Percentiles rank a stretch among this genome's conserved stretches.
Conservation (phyloP, 805 yeast species). For the Kazachstania psychrophila region DNA sequence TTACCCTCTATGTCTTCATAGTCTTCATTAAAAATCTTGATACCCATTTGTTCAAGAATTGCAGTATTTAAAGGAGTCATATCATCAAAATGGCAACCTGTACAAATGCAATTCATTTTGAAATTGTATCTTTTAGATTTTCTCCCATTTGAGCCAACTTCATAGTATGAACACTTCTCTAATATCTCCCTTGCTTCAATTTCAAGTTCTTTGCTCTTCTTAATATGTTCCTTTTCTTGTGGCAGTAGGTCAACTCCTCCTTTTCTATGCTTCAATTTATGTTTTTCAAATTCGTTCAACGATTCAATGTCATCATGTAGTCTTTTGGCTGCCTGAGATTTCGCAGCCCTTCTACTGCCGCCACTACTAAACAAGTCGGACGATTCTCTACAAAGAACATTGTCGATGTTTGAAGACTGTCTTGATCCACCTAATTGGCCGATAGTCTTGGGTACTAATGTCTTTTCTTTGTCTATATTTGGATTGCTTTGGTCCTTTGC, state of each 20-base stretch:
- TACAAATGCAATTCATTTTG: conserved; percentile 42
- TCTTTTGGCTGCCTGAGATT: conserved; percentile 55
- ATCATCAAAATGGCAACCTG: conserved; percentile 51
- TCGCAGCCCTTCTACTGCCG: conserved; percentile 41
- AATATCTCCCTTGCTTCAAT: conserved; percentile 13
- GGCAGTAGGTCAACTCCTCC: conserved; percentile 30
- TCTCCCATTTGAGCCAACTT: conserved; percentile 6
- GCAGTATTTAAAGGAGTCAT: conserved; percentile 37
- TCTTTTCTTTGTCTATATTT: background rate
- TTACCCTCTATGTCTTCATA: conserved; percentile 10
- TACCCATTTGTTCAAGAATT: conserved; percentile 45
- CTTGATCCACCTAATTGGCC: background rate
- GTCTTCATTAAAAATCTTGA: conserved; percentile 36
- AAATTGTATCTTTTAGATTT: conserved; percentile 14
- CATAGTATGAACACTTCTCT: background rate
- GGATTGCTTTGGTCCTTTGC: too few species aligned
- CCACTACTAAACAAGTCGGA: conserved; percentile 2
- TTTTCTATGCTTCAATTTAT: conserved; percentile 33
- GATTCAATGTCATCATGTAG: conserved; percentile 62
- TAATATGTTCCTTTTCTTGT: conserved; percentile 31
- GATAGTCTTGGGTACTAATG: background rate
- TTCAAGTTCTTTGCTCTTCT: conserved; percentile 25
- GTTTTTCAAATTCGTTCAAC: conserved; percentile 53
- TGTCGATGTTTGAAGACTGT: background rate
- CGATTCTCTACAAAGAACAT: background rate